phyloP scores from a whole-genome alignment of 1,139 yeast species.

The Suhomyces maxii region DNA sequence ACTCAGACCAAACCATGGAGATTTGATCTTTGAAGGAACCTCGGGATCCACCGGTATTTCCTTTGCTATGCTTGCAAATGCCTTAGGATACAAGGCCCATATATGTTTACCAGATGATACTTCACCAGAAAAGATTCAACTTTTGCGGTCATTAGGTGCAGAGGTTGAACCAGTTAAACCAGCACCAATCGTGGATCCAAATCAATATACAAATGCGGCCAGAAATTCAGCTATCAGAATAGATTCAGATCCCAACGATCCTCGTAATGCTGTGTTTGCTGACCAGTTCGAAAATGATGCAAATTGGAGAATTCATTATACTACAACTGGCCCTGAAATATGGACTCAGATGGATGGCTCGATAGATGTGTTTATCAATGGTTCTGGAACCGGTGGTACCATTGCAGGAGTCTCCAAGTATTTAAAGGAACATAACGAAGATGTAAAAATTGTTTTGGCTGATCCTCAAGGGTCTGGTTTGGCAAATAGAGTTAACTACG shows the following conservation, averaged over 20 bases:
- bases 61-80: slow-evolving; percentile 81
- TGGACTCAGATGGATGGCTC: slow-evolving; percentile 62
- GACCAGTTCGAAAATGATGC: slow-evolving; percentile 93
- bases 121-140: slow-evolving; percentile 72
- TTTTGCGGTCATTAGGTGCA: slow-evolving; percentile 78
- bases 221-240: slow-evolving; percentile 59
- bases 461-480: slow-evolving; percentile 97
- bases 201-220: slow-evolving; percentile 91
- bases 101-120: slow-evolving; percentile 97
- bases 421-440: slow-evolving; percentile 53
- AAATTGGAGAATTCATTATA: slow-evolving; percentile 84
- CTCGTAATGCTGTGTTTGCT: slow-evolving; percentile 72
- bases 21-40: slow-evolving; percentile 87
- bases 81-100: slow-evolving; percentile 85
- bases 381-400: slow-evolving; percentile 76
- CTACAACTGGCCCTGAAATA: slow-evolving; percentile 89
- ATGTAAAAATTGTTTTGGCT: slow-evolving; percentile 55
- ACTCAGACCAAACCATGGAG: slow-evolving; percentile 55
- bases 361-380: slow-evolving; percentile 79
- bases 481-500: slow-evolving; percentile 77
- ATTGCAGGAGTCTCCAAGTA: slow-evolving; percentile 82
- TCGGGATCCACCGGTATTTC: slow-evolving; percentile 96
- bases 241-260: slow-evolving; percentile 40
- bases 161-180: slow-evolving; percentile 87
- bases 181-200: slow-evolving; percentile 91